Evolutionary conservation across 768 basidiomycete species (phyloP), one percentile per base, ranked within the genome.

Genomic region (Kwoniella newhampshirensis): DNA sequence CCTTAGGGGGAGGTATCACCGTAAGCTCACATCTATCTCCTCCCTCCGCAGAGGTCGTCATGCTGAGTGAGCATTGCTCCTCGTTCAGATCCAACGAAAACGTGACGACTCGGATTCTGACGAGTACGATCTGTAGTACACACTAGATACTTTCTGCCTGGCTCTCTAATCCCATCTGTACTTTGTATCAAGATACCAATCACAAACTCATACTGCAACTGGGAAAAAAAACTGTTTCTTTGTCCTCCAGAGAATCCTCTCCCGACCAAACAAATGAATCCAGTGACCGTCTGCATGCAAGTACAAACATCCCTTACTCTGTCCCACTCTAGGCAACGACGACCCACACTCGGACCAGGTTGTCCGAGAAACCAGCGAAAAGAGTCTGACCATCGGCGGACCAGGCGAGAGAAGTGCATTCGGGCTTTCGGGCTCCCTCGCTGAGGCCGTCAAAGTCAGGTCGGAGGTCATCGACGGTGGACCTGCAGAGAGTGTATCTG

Each of bases 391-490:
- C 96, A 78, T 96, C 93, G 44, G 94, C 87, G 53, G 92, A 96
- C 96, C 96, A 99, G 60, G 96, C 89, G 68, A 98, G 89, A 49
- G 93, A 97, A 42, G 93, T 87, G 78, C 90, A 92, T 79, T 96
- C 91, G 30, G 80, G 79, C 60, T 75, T 69, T 48, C 66, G 61
- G 35, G 91, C 59, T 48, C 68, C 71, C 51, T 73, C 70, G 85
- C 76, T 86, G 57, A 86, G 83, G 68, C 91, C 87, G 61, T 84
- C 83, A 78, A 90, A 93, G 71, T 93, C 88, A 60, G 94, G 91
- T 81, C 89, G 91, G 82, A 98, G 90, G 81, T 98, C 94, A 70
- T 98, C 96, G 57, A 99, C 96, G 74, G 97, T 96, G 20, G 90
- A 93, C 79, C 90, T 92, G 52, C 15, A 15, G 27, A 17, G n/a